Evolutionary conservation across 371 early-diverging fungal genomes (phyloP).

Genomic region (Coemansia sp.): DNA sequence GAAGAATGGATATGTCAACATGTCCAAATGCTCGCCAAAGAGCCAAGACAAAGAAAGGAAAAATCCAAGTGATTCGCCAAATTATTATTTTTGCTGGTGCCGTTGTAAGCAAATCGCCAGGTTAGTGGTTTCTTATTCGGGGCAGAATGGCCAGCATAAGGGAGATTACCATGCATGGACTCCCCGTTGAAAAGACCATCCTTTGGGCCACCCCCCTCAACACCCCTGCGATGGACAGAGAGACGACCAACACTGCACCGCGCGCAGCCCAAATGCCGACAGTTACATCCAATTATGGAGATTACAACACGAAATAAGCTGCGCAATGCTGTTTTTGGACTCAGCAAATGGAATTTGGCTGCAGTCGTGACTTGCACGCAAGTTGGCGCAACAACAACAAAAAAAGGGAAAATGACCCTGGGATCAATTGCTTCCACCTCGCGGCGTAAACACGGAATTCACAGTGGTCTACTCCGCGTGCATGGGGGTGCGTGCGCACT

Average conservation of each 20-base stretch:
- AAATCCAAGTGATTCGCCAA: constrained; percentile 2
- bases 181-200: not conserved
- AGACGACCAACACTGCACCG: constrained; percentile 5
- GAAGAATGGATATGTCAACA: constrained; percentile 14
- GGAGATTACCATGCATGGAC: constrained; percentile 19
- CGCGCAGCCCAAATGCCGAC: constrained; percentile 12
- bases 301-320: constrained; percentile 1
- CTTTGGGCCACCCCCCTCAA: not conserved
- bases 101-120: constrained; percentile 11
- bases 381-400: not conserved
- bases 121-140: constrained; percentile 23
- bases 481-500: not conserved
- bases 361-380: not conserved
- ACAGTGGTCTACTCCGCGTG: not conserved
- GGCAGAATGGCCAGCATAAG: not conserved
- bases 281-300: constrained; percentile 13
- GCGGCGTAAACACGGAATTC: not conserved
- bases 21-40: constrained; percentile 12
- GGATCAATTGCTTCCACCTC: not conserved
- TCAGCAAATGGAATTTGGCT: not conserved
- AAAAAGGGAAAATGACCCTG: not conserved
- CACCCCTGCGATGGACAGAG: not conserved
- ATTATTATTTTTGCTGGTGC: constrained; percentile 13
- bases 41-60: not conserved
- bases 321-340: not conserved